Conservation (phyloP, 441 rosid species). For the Euphorbia corollata region DNA sequence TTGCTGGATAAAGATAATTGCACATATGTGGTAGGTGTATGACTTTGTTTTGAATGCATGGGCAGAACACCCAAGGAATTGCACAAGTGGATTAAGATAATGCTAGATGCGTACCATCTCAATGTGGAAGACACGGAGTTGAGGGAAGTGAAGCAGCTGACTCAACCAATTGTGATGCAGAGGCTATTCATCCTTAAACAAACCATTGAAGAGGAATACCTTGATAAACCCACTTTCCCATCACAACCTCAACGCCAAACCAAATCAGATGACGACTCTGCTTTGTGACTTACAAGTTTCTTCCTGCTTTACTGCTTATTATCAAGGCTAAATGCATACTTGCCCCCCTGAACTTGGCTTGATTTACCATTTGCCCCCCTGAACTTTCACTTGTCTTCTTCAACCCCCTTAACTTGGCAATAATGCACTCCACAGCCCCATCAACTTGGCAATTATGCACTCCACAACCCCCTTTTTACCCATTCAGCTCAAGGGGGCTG, state of each 20-base stretch:
- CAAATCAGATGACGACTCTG: constrained; percentile 27
- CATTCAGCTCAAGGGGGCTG: too few relatives aligned
- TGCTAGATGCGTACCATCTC: constrained; percentile 78
- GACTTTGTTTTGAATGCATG: constrained; percentile 10
- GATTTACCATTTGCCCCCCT: too few relatives aligned
- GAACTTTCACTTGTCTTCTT: too few relatives aligned
- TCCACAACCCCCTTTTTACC: too few relatives aligned
- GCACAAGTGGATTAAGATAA: constrained; percentile 79
- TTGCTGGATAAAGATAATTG: neutral
- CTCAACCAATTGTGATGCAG: constrained; percentile 73
- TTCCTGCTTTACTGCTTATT: too few relatives aligned
- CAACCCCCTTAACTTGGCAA: too few relatives aligned
- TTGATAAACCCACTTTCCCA: constrained; percentile 32
- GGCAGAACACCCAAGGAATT: constrained; percentile 82
- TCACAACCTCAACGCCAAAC: constrained; percentile 27
- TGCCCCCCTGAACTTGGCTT: too few relatives aligned
- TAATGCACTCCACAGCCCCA: too few relatives aligned
- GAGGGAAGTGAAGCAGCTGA: constrained; percentile 70
- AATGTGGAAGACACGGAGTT: constrained; percentile 78
- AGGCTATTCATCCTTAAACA: constrained; percentile 76
- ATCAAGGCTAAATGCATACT: too few relatives aligned
- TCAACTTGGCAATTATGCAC: too few relatives aligned
- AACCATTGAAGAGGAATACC: constrained; percentile 75
- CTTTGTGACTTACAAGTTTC: too few relatives aligned
- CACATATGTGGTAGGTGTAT: too few relatives aligned